A percentile compares a stretch with the other conserved stretches of the same genome.
Conservation (phyloP, 805 yeast genomes). For the Candida ulmi region DNA sequence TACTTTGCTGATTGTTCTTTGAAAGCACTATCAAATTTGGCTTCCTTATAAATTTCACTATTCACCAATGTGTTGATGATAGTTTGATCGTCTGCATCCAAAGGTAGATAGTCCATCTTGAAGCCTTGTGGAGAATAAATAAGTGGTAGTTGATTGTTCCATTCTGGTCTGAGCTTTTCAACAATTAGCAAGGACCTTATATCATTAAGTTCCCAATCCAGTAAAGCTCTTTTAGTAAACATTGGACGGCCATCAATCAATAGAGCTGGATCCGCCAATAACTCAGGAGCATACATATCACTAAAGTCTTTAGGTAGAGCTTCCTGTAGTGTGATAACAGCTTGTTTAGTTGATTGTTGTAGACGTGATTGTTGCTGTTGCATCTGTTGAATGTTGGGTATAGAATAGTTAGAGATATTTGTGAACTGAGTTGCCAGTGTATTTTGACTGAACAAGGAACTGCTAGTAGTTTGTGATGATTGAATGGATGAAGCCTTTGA, state of each 20-base stretch:
- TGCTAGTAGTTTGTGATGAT: slow-evolving; percentile 6
- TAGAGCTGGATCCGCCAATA: slow-evolving; percentile 37
- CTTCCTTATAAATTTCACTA: slow-evolving; percentile 64
- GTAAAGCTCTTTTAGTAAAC: slow-evolving; percentile 55
- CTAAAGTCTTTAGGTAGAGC: slow-evolving; percentile 47
- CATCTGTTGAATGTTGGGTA: background rate
- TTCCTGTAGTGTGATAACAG: slow-evolving; percentile 33
- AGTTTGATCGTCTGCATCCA: slow-evolving; percentile 45
- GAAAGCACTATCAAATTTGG: slow-evolving; percentile 48
- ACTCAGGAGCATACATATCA: slow-evolving; percentile 55
- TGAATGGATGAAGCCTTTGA: slow-evolving; percentile 5
- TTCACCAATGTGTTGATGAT: slow-evolving; percentile 44
- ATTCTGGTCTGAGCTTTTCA: slow-evolving; percentile 39
- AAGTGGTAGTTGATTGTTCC: slow-evolving; percentile 48
- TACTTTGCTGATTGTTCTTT: slow-evolving; percentile 55
- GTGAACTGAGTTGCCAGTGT: slow-evolving; percentile 16
- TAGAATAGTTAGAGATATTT: slow-evolving; percentile 6
- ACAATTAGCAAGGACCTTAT: slow-evolving; percentile 58
- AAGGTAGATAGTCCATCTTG: slow-evolving; percentile 46
- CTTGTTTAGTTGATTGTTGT: slow-evolving; percentile 4
- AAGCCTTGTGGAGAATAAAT: slow-evolving; percentile 33
- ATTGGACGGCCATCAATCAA: slow-evolving; percentile 55
- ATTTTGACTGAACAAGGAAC: slow-evolving; percentile 18
- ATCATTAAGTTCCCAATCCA: slow-evolving; percentile 72
- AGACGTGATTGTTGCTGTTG: slow-evolving; percentile 4